Percentiles rank a stretch among this genome's conserved stretches.
Conservation (phyloP, 306 rosid species). For the Mimosa pudica region DNA sequence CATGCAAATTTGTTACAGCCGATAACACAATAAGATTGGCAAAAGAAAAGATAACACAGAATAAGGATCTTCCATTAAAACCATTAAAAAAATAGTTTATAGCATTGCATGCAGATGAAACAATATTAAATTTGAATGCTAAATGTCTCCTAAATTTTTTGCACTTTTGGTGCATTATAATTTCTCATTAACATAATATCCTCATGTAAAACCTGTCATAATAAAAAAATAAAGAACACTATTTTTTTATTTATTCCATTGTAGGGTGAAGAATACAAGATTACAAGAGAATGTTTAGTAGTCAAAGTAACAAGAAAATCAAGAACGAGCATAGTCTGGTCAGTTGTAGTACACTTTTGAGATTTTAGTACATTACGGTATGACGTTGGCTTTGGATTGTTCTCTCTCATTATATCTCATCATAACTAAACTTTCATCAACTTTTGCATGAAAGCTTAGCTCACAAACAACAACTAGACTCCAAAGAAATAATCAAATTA, state of each 20-base stretch:
- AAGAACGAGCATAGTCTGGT: neutral
- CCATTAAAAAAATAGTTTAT: neutral
- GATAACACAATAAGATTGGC: too few relatives aligned
- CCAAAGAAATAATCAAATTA: neutral
- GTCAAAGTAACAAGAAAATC: neutral
- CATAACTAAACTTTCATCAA: neutral
- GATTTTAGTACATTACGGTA: neutral
- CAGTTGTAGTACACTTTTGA: neutral
- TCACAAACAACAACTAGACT: neutral
- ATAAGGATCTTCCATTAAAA: neutral
- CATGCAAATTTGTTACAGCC: too few relatives aligned
- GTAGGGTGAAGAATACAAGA: neutral
- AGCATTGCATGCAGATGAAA: neutral
- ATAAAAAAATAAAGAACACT: neutral
- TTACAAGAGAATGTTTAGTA: neutral
- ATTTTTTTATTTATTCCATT: neutral
- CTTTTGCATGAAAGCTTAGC: constrained; percentile 39
- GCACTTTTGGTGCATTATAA: neutral
- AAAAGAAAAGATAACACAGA: too few relatives aligned
- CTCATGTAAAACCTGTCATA: neutral
- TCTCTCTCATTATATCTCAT: neutral
- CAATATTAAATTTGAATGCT: neutral
- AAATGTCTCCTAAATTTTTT: neutral
- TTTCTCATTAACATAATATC: neutral
- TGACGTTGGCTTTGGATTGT: neutral